Evolutionary conservation across 257 asterid genomes (phyloP).

Genomic region (Fraxinus excelsior): DNA sequence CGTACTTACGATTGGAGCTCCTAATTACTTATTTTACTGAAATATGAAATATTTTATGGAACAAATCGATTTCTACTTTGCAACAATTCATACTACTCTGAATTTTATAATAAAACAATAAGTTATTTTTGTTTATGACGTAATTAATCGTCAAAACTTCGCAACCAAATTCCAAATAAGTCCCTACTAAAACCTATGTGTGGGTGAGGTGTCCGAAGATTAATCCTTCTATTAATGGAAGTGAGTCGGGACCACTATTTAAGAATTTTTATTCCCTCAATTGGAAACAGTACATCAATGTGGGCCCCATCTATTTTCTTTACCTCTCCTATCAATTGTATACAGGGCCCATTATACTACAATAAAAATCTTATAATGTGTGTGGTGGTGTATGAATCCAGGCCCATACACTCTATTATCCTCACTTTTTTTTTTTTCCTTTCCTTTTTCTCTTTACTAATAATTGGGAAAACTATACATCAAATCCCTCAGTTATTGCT

Average conservation of each 20-base stretch:
- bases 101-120: not conserved
- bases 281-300: constrained; percentile 31
- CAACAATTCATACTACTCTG: no score
- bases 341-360: not conserved
- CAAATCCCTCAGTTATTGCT: no score
- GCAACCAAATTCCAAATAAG: constrained; percentile 13
- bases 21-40: no score
- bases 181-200: constrained; percentile 3
- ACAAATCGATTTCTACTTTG: no score
- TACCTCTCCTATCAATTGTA: constrained; percentile 12
- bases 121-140: not conserved
- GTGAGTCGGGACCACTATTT: constrained; percentile 25
- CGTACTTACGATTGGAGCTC: no score
- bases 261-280: constrained; percentile 27
- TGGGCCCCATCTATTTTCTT: constrained; percentile 26
- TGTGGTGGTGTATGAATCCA: not conserved
- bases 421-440: not conserved
- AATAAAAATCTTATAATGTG: not conserved
- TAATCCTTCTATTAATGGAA: constrained; percentile 36
- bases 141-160: no score
- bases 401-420: not conserved
- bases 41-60: no score
- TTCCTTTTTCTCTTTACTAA: no score
- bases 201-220: constrained; percentile 6
- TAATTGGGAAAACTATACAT: not conserved